A percentile compares a stretch with the other conserved stretches of the same genome.
These are phyloP conservation scores for Macrophomina tecta DNA, from an alignment of 2,329 filamentous ascomycete genomes.

Conservation along the genomic window DNA sequence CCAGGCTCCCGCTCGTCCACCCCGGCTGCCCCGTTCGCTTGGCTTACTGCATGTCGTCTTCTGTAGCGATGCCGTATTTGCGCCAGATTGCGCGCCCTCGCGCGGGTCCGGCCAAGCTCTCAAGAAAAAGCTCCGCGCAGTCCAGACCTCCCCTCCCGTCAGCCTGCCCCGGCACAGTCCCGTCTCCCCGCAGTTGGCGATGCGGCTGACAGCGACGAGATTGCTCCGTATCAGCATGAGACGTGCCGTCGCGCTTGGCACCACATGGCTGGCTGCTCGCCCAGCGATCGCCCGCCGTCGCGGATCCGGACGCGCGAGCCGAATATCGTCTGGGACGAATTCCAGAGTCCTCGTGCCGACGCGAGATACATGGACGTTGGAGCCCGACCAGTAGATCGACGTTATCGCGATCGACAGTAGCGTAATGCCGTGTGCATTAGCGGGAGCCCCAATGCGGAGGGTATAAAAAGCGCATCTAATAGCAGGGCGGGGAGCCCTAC, in stretches of 20 bases:
- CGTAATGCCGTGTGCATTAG: constrained; percentile 23
- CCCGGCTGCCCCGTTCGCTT: constrained; percentile 1
- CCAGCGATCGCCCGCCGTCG: neutral
- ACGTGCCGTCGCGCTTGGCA: constrained; percentile 5
- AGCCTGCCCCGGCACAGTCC: neutral
- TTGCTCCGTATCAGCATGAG: constrained; percentile 23
- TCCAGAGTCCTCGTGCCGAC: neutral
- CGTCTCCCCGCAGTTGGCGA: constrained; percentile 13
- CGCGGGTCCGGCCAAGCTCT: constrained; percentile 11
- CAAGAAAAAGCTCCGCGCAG: neutral
- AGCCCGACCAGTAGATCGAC: constrained; percentile 4
- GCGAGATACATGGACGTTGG: neutral
- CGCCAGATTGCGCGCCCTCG: constrained; percentile 14
- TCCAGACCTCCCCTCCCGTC: neutral
- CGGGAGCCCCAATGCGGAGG: constrained; percentile 5
- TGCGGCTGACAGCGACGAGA: constrained; percentile 14
- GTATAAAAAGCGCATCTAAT: constrained; percentile 9
- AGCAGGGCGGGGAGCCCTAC: neutral
- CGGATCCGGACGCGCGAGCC: neutral
- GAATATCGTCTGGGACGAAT: neutral
- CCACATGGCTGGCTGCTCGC: neutral
- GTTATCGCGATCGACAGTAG: constrained; percentile 16
- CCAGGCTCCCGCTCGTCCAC: neutral
- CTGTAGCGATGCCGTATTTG: constrained; percentile 14
- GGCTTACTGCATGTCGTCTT: constrained; percentile 1